Percentiles rank a stretch among this genome's conserved stretches.
Evolutionary conservation across 148 eudicot genomes (phyloP).

Genomic region (Oxyria digyna): DNA sequence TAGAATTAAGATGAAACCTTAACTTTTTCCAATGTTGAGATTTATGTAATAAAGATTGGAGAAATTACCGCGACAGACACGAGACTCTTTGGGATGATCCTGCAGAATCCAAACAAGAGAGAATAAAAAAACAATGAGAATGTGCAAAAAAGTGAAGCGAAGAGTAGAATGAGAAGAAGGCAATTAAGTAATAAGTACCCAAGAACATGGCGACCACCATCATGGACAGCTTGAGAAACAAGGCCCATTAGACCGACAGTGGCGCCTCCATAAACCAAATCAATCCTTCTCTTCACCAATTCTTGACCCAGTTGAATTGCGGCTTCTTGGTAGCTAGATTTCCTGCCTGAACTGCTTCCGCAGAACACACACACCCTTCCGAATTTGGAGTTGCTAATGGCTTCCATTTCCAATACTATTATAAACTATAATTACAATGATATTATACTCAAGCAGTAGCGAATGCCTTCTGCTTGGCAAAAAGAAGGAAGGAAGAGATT

Average conservation of each 20-base stretch:
- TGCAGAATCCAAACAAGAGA: constrained; percentile 22
- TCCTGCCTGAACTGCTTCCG: constrained; percentile 49
- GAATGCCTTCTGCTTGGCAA: neutral
- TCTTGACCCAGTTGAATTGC: constrained; percentile 43
- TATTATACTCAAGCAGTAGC: neutral
- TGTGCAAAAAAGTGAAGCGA: too few relatives aligned
- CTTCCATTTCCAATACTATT: constrained; percentile 28
- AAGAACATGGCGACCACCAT: constrained; percentile 99
- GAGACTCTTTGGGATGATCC: constrained; percentile 86
- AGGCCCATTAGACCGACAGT: constrained; percentile 99
- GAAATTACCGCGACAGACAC: constrained; percentile 76
- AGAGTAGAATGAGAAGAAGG: neutral
- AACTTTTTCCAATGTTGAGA: neutral
- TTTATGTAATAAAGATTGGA: neutral
- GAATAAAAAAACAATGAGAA: constrained; percentile 9
- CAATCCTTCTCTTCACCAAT: constrained; percentile 81
- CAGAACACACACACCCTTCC: constrained; percentile 49
- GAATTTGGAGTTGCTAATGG: constrained; percentile 31
- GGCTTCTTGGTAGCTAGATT: constrained; percentile 46
- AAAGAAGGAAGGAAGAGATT: neutral
- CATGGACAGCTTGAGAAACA: constrained; percentile 98
- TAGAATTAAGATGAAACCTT: neutral
- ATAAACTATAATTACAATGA: too few relatives aligned
- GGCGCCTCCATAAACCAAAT: constrained; percentile 98
- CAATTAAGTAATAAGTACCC: constrained; percentile 31